phyloP scores from a whole-genome alignment of 2,329 filamentous ascomycete genomes.

The Acrocalymma vagum region DNA sequence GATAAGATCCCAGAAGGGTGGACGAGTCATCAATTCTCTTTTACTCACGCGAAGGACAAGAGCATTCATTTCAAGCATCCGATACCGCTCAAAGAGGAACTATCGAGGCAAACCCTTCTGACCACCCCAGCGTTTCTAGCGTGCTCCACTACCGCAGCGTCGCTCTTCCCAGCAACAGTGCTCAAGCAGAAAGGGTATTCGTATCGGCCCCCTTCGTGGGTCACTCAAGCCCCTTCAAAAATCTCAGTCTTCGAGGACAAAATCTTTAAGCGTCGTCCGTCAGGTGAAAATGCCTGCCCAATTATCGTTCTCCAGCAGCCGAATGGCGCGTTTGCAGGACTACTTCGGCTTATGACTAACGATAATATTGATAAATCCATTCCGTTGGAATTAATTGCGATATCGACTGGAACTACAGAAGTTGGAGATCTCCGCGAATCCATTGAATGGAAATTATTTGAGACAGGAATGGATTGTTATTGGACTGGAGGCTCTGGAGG shows the following conservation, averaged over 20 bases:
- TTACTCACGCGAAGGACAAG: neutral
- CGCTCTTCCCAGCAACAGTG: neutral
- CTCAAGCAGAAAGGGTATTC: neutral
- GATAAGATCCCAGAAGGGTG: too few species aligned
- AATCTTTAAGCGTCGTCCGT: neutral
- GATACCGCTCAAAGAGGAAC: neutral
- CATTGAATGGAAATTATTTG: neutral
- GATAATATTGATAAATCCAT: neutral
- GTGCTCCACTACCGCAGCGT: neutral
- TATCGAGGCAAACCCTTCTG: too few species aligned
- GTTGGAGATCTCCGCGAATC: neutral
- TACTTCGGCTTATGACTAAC: slow-evolving; percentile 1
- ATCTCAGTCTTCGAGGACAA: neutral
- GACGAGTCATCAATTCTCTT: too few species aligned
- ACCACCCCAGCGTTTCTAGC: neutral
- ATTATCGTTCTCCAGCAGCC: neutral
- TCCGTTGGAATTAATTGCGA: neutral
- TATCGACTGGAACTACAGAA: neutral
- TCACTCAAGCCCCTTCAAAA: too few species aligned
- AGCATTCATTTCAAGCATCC: neutral
- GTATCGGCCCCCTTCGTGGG: neutral
- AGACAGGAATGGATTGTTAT: neutral
- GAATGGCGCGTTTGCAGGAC: slow-evolving; percentile 1
- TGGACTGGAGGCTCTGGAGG: too few species aligned
- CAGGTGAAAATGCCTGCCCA: neutral